phyloP scores from a whole-genome alignment of 169 alveolate genomes.

The Miamiensis avidus region DNA sequence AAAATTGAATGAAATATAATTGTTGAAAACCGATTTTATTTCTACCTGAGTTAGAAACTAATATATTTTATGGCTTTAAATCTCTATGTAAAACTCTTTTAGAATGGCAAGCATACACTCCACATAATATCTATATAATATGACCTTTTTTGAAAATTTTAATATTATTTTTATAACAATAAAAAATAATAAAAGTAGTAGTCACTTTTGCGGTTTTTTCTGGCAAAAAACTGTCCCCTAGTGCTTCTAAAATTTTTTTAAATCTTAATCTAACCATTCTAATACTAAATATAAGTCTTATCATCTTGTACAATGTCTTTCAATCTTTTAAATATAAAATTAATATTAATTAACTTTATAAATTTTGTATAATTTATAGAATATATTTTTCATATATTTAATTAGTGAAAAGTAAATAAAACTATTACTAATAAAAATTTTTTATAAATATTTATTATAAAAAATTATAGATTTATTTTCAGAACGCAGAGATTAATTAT shows the following conservation, averaged over 20 bases:
- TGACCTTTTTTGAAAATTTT: constrained; percentile 5
- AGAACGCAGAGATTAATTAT: constrained; percentile 20
- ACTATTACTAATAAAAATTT: too few relatives aligned
- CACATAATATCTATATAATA: constrained; percentile 70
- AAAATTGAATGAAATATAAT: neutral
- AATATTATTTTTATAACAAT: neutral
- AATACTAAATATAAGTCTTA: constrained; percentile 71
- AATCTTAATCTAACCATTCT: constrained; percentile 73
- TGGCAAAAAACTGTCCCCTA: constrained; percentile 51
- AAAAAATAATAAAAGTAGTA: neutral
- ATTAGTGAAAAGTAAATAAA: too few relatives aligned
- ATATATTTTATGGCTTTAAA: constrained; percentile 79
- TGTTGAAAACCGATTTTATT: constrained; percentile 67
- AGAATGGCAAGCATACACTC: constrained; percentile 76
- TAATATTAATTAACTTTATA: too few relatives aligned
- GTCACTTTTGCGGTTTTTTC: constrained; percentile 53
- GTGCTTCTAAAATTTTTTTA: constrained; percentile 62
- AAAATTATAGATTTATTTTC: neutral
- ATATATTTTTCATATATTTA: too few relatives aligned
- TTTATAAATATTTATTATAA: too few relatives aligned
- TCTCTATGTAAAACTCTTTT: constrained; percentile 82
- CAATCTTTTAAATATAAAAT: too few relatives aligned
- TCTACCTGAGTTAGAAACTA: constrained; percentile 79
- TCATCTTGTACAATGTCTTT: constrained; percentile 70
- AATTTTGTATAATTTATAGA: too few relatives aligned